Evolutionary conservation across 805 yeast species (phyloP).

Genomic region (Soucietia sequanensis): DNA sequence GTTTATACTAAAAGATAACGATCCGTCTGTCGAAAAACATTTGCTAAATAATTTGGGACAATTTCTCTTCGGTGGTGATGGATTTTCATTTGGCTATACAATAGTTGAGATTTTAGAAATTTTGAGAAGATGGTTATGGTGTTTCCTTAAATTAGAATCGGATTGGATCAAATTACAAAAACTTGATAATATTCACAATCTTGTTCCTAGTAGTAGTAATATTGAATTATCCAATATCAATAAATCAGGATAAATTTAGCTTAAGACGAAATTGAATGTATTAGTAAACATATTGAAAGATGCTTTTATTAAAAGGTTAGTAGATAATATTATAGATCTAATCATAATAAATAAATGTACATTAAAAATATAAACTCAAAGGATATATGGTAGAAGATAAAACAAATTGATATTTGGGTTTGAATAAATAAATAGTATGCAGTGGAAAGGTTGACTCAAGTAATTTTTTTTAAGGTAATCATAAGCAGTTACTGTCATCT

Average conservation of each 20-base stretch:
- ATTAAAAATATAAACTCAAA: not conserved
- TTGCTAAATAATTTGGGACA: constrained; percentile 18
- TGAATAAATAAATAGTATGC: no score
- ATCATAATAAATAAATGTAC: constrained; percentile 3
- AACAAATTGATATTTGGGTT: no score
- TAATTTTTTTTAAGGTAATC: no score
- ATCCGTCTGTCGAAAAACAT: constrained; percentile 4
- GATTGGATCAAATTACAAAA: constrained; percentile 49
- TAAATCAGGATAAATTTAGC: not conserved
- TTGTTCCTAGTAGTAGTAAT: no score
- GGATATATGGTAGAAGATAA: no score
- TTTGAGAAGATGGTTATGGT: constrained; percentile 86
- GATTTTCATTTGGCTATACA: constrained; percentile 56
- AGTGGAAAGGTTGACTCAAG: no score
- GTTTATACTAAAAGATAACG: constrained; percentile 32
- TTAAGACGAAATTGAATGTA: no score
- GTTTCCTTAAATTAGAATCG: constrained; percentile 76
- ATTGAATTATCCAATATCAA: not conserved
- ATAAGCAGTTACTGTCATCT: no score
- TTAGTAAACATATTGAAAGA: no score
- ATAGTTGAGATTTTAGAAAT: constrained; percentile 72
- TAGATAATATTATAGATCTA: no score
- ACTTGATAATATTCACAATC: constrained; percentile 6
- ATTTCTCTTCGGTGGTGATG: constrained; percentile 38
- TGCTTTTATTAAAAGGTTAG: no score